Conservation (phyloP, 371 early-diverging fungal species). For the Mortierella polycephala region DNA sequence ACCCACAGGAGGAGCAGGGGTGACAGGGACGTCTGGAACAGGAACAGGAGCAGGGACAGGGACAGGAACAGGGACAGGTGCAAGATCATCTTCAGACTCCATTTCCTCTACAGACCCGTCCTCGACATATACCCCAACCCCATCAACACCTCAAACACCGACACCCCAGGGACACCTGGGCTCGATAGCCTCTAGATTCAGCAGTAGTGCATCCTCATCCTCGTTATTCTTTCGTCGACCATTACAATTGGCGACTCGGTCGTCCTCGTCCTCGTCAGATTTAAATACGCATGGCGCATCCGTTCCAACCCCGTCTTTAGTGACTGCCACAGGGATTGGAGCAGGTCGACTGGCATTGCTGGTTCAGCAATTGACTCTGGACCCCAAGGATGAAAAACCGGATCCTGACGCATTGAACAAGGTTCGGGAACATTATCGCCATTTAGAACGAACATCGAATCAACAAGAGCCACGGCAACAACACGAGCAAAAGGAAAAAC, state of each 20-base stretch:
- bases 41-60: background rate
- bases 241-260: background rate
- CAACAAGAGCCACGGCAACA: slow-evolving; percentile 5
- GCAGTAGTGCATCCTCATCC: slow-evolving; percentile 24
- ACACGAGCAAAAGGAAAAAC: background rate
- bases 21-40: background rate
- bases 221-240: slow-evolving; percentile 41
- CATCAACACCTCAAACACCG: background rate
- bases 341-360: slow-evolving; percentile 10
- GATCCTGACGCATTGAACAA: slow-evolving; percentile 20
- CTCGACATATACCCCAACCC: background rate
- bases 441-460: background rate
- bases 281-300: background rate
- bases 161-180: slow-evolving; percentile 14
- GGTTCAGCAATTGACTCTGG: slow-evolving; percentile 34
- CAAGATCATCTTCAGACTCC: background rate
- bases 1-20: background rate
- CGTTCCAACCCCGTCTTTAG: background rate
- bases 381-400: slow-evolving; percentile 30
- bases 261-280: slow-evolving; percentile 12
- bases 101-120: background rate
- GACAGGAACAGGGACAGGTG: background rate
- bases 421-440: slow-evolving; percentile 23
- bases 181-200: slow-evolving; percentile 34
- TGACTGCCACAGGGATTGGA: background rate